Evolutionary conservation across 2,329 filamentous ascomycete species (phyloP).

Genomic region (Pseudocercospora crystallina): DNA sequence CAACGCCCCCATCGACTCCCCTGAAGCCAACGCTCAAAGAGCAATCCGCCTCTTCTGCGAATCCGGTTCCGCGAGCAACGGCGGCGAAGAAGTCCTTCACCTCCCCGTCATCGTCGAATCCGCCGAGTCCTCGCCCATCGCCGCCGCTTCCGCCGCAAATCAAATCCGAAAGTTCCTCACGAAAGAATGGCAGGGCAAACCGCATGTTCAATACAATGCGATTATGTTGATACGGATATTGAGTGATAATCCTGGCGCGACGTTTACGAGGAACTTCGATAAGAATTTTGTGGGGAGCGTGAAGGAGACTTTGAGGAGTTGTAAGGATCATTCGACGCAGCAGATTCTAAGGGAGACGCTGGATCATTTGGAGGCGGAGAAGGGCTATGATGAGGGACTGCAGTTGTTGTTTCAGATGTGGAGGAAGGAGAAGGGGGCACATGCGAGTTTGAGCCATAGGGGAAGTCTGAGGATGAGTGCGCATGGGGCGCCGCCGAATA

Average conservation of each 20-base stretch:
- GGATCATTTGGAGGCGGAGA: conserved; percentile 71
- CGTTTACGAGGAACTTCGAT: conserved; percentile 89
- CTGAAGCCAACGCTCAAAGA: conserved; percentile 64
- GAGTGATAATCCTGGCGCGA: conserved; percentile 83
- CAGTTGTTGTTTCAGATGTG: conserved; percentile 77
- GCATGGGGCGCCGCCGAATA: not conserved
- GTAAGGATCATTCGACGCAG: conserved; percentile 72
- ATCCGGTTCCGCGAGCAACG: conserved; percentile 57
- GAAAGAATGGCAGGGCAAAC: conserved; percentile 60
- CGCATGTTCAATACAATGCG: conserved; percentile 87
- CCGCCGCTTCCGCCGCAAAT: conserved; percentile 76
- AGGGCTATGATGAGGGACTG: conserved; percentile 72
- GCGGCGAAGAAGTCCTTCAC: conserved; percentile 84
- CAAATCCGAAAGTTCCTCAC: conserved; percentile 80
- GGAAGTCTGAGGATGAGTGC: not conserved
- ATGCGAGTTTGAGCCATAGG: conserved; percentile 21
- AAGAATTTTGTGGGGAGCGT: conserved; percentile 75
- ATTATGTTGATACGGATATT: conserved; percentile 94
- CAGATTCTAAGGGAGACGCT: conserved; percentile 87
- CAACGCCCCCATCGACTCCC: conserved; percentile 48
- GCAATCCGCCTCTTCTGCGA: conserved; percentile 79
- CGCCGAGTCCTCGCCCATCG: conserved; percentile 85
- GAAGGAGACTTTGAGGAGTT: conserved; percentile 71
- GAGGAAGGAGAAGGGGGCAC: conserved; percentile 72
- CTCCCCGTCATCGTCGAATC: conserved; percentile 92